phyloP scores from a whole-genome alignment of 129 eudicot genomes.

The Logfia minima region DNA sequence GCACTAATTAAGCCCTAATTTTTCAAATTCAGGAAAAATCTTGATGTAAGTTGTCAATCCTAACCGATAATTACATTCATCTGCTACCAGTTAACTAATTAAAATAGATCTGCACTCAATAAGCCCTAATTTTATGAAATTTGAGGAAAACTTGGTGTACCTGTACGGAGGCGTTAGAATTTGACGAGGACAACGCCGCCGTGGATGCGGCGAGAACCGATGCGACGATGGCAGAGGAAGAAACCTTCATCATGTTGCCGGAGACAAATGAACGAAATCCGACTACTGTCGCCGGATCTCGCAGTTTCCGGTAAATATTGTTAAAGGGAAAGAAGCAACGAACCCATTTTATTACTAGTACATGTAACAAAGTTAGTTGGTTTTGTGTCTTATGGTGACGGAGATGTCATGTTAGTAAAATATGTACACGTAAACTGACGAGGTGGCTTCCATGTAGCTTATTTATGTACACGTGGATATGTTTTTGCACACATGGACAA shows the following conservation, averaged over 20 bases:
- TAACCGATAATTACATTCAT: slow-evolving; percentile 3
- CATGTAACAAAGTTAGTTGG: no score
- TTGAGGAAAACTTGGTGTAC: not conserved
- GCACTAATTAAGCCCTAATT: not conserved
- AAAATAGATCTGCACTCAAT: not conserved
- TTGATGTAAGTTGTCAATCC: not conserved
- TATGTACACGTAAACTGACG: no score
- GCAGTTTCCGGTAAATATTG: slow-evolving; percentile 15
- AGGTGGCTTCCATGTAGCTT: no score
- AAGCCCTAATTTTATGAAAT: not conserved
- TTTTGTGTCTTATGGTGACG: not conserved
- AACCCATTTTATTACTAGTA: no score
- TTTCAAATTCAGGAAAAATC: not conserved
- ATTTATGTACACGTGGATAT: no score
- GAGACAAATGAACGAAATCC: slow-evolving; percentile 42
- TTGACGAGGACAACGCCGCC: slow-evolving; percentile 39
- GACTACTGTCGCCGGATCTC: slow-evolving; percentile 65
- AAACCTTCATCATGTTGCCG: slow-evolving; percentile 41
- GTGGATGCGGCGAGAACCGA: slow-evolving; percentile 53
- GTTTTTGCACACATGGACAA: no score
- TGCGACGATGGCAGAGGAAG: slow-evolving; percentile 43
- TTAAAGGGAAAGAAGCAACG: not conserved
- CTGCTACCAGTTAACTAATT: not conserved
- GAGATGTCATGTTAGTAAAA: no score
- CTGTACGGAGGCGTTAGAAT: slow-evolving; percentile 25